Percentiles rank a stretch among this genome's conserved stretches.
Evolutionary conservation across 2,329 filamentous ascomycete species (phyloP).

Genomic region (Endothia cerciana): DNA sequence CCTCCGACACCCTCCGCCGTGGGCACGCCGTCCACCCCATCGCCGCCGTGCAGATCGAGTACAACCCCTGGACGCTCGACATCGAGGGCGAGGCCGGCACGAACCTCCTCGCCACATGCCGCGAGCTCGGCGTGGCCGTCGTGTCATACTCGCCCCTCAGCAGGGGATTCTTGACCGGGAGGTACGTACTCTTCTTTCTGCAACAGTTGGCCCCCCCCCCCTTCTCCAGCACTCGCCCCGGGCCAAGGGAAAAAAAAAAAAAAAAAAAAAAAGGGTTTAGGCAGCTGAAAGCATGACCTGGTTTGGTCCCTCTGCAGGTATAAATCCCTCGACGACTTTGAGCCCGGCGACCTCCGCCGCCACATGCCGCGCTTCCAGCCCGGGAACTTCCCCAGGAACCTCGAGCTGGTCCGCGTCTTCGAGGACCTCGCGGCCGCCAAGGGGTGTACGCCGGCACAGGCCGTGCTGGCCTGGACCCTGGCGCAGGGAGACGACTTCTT

Average conservation of each 20-base stretch:
- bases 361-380: conserved; percentile 51
- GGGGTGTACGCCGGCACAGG: conserved; percentile 55
- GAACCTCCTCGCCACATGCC: conserved; percentile 55
- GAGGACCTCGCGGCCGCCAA: conserved; percentile 55
- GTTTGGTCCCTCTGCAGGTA: conserved; percentile 35
- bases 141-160: conserved; percentile 65
- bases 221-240: background rate
- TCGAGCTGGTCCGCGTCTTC: conserved; percentile 56
- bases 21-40: conserved; percentile 55
- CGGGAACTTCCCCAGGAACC: conserved; percentile 60
- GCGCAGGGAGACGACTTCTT: conserved; percentile 63
- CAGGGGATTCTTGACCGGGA: conserved; percentile 59
- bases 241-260: background rate
- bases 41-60: conserved; percentile 58
- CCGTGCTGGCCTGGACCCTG: conserved; percentile 67
- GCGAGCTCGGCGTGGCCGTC: conserved; percentile 61
- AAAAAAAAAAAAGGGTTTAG: background rate
- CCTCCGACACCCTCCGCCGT: conserved; percentile 53
- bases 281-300: background rate
- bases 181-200: conserved; percentile 6
- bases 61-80: conserved; percentile 57
- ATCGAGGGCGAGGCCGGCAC: conserved; percentile 57
- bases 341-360: conserved; percentile 51
- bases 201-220: too few species aligned
- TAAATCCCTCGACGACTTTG: conserved; percentile 50